Conservation (phyloP, 139 green algal species). For the Chlorella sp. region DNA sequence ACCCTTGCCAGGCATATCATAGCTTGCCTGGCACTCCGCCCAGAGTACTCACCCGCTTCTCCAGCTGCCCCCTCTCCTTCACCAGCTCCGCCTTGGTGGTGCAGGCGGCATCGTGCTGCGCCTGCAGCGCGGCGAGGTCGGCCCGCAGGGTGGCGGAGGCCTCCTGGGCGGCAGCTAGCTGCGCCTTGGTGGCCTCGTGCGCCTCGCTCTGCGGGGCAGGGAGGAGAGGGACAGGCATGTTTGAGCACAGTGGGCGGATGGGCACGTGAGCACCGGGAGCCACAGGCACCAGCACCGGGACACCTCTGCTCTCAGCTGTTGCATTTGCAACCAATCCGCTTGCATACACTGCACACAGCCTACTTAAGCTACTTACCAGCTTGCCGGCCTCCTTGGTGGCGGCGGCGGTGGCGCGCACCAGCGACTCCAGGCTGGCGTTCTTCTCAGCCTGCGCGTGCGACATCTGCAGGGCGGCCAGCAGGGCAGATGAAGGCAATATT, state of each 20-base stretch:
- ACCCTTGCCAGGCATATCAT: no score
- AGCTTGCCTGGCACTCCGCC: no score
- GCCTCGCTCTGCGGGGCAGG: background rate
- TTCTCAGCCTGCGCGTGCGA: slow-evolving; percentile 15
- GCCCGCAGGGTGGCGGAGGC: background rate
- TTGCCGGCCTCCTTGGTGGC: slow-evolving; percentile 33
- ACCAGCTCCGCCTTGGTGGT: background rate
- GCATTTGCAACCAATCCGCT: background rate
- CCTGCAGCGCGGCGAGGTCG: slow-evolving; percentile 27
- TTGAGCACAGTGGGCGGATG: background rate
- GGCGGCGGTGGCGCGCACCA: slow-evolving; percentile 33
- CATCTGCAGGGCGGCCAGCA: background rate
- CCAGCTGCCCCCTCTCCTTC: slow-evolving; percentile 5
- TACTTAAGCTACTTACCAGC: background rate
- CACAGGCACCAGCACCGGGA: background rate
- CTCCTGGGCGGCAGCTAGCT: background rate
- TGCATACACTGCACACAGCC: background rate
- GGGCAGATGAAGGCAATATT: background rate
- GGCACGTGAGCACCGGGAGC: background rate
- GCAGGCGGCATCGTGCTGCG: slow-evolving; percentile 13
- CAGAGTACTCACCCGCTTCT: slow-evolving; percentile 35
- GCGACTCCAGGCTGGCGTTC: slow-evolving; percentile 32
- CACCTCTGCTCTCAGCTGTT: no score
- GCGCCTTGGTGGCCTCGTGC: background rate
- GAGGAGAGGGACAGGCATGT: background rate